These are phyloP conservation scores for Begonia loranthoides DNA, from an alignment of 306 rosid genomes.

Conservation along the genomic window DNA sequence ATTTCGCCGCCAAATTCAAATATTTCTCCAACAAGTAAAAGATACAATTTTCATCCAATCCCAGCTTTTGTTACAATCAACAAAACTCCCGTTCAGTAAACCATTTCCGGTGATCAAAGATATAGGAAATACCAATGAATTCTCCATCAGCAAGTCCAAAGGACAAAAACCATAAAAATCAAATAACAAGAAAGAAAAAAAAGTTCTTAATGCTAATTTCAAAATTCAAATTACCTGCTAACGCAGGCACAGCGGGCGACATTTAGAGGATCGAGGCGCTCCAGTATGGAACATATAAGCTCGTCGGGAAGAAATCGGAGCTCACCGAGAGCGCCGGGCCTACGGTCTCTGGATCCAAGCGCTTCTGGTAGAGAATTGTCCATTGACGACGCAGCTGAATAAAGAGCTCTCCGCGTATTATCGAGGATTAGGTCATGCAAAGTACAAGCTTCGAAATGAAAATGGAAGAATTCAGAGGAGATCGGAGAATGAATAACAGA, in stretches of 20 bases:
- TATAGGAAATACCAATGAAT: neutral
- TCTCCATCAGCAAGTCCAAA: too few relatives aligned
- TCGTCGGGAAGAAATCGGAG: slow-evolving; percentile 73
- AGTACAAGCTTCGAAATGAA: too few relatives aligned
- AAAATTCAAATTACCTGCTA: slow-evolving; percentile 48
- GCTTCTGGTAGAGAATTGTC: too few relatives aligned
- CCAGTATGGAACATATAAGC: slow-evolving; percentile 54
- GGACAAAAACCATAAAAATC: neutral
- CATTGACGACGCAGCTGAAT: too few relatives aligned
- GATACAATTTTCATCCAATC: neutral
- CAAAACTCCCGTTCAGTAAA: too few relatives aligned
- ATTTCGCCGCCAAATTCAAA: neutral
- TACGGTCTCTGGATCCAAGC: slow-evolving; percentile 40
- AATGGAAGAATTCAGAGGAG: too few relatives aligned
- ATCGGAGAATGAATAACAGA: too few relatives aligned
- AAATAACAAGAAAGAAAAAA: neutral
- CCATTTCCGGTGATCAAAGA: neutral
- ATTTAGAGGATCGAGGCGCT: slow-evolving; percentile 54
- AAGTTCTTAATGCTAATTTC: neutral
- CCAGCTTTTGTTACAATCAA: neutral
- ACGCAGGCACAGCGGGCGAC: slow-evolving; percentile 73
- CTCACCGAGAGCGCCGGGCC: slow-evolving; percentile 65
- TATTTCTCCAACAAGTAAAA: neutral
- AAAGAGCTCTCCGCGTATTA: too few relatives aligned
- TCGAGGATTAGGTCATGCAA: too few relatives aligned